A percentile compares a stretch with the other conserved stretches of the same genome.
phyloP scores from a whole-genome alignment of 805 yeast species.

The Candida nemodendra region DNA sequence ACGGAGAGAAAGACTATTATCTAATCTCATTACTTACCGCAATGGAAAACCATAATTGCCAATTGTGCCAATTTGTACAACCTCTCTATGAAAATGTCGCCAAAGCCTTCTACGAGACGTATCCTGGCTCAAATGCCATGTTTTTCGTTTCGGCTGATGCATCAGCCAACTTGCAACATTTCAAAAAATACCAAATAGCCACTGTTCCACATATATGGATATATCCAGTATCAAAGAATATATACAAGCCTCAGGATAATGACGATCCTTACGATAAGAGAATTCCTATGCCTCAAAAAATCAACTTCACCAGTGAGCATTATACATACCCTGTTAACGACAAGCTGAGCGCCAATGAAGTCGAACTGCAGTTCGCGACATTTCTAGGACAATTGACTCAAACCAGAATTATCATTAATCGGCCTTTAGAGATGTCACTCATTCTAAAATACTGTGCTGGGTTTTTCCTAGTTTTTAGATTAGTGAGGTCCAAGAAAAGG shows the following conservation, averaged over 20 bases:
- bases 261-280: slow-evolving; percentile 25
- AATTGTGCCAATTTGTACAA: slow-evolving; percentile 44
- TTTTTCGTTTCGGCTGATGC: slow-evolving; percentile 55
- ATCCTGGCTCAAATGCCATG: slow-evolving; percentile 39
- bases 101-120: slow-evolving; percentile 42
- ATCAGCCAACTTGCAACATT: slow-evolving; percentile 39
- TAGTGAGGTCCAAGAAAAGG: slow-evolving; percentile 46
- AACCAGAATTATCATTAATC: slow-evolving; percentile 41
- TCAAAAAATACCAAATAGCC: slow-evolving; percentile 41
- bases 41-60: slow-evolving; percentile 43
- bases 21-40: slow-evolving; percentile 50
- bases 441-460: slow-evolving; percentile 46
- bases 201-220: slow-evolving; percentile 70
- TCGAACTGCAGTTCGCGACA: slow-evolving; percentile 49
- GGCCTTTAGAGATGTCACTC: slow-evolving; percentile 40
- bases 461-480: slow-evolving; percentile 44
- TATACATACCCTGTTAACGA: slow-evolving; percentile 23
- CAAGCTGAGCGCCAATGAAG: slow-evolving; percentile 33
- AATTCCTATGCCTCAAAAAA: slow-evolving; percentile 13
- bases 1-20: slow-evolving; percentile 52
- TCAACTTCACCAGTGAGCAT: slow-evolving; percentile 25
- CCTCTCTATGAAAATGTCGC: slow-evolving; percentile 42
- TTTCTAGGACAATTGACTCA: slow-evolving; percentile 49
- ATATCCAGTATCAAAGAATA: slow-evolving; percentile 39
- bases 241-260: slow-evolving; percentile 33